Base-by-base conservation (phyloP, 495 filamentous ascomycete genomes). In the Penicillium flavigenum region DNA sequence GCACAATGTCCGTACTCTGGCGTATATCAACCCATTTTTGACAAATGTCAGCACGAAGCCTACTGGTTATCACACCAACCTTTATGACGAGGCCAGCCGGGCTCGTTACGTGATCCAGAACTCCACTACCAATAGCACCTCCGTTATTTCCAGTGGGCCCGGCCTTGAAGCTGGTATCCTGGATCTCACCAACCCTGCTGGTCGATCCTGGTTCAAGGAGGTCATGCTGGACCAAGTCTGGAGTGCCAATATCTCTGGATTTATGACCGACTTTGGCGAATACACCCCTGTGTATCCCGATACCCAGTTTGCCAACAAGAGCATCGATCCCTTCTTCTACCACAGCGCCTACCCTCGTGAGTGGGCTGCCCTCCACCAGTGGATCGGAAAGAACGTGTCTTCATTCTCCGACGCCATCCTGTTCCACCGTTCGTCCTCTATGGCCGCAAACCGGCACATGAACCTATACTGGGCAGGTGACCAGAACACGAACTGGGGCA, bases 11-110 rank as follows among this genome's bases (percentile, higher is more conserved):
- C 59, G 62, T n/a, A 67, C 64, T 20, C 27, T 67, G 47, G 59
- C 62, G n/a, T 67, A 67, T n/a, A 62, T 67, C 54, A 67, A 67
- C 41, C 64, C 64, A 1, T 67, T 67, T 46, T 42, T 67, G 41
- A 62, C 64, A 19, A 67, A 67, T 41, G 62, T 64, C 17, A 64
- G 62, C 59, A 58, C 53, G 4, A 67, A 67, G 62, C 59, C 64
- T 7, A 62, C 64, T 58, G 64, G 64, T 0, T 62, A 50, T 31
- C 49, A 43, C 36, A 54, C 62, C 1, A 54, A 67, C 44, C 58
- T 67, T 11, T 67, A 56, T 46, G 39, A 58, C 1, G 64, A 67
- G 41, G 64, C 62, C 7, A 59, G 50, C 3, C 41, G 62, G 41
- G 46, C 44, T 1, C 54, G 54, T 5, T 67, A 58, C 27, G 57